Evolutionary conservation across 73 alveolate genomes (phyloP).

Genomic region (Uronychia setigera): DNA sequence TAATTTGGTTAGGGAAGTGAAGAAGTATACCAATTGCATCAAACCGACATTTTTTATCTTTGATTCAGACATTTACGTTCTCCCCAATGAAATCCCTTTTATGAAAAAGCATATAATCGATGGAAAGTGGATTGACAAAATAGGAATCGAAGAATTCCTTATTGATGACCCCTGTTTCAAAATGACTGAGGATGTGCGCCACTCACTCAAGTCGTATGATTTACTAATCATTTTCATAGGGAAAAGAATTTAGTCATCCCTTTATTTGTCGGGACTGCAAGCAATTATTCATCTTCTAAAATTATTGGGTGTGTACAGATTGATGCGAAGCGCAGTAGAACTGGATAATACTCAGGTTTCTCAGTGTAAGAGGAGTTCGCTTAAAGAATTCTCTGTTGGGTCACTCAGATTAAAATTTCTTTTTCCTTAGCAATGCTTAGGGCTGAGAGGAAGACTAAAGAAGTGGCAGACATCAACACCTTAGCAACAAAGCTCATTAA

Average conservation of each 20-base stretch:
- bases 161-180: slow-evolving; percentile 28
- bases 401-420: slow-evolving; percentile 21
- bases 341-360: slow-evolving; percentile 29
- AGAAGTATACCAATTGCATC: slow-evolving; percentile 19
- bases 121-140: slow-evolving; percentile 39
- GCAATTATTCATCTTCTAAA: slow-evolving; percentile 17
- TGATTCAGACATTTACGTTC: slow-evolving; percentile 2
- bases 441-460: neutral
- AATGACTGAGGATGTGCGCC: slow-evolving; percentile 35
- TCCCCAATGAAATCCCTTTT: slow-evolving; percentile 9
- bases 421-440: neutral
- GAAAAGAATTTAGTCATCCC: neutral
- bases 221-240: neutral
- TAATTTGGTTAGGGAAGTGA: slow-evolving; percentile 34
- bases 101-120: slow-evolving; percentile 35
- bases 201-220: slow-evolving; percentile 8
- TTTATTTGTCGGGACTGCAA: slow-evolving; percentile 25
- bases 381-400: slow-evolving; percentile 25
- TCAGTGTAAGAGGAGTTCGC: slow-evolving; percentile 35
- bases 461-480: neutral
- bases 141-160: slow-evolving; percentile 26
- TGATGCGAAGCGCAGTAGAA: slow-evolving; percentile 32
- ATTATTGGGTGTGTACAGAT: slow-evolving; percentile 17
- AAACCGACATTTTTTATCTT: slow-evolving; percentile 16
- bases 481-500: neutral